Conservation (phyloP, 2,329 filamentous ascomycete species). For the Phoma herbarum region DNA sequence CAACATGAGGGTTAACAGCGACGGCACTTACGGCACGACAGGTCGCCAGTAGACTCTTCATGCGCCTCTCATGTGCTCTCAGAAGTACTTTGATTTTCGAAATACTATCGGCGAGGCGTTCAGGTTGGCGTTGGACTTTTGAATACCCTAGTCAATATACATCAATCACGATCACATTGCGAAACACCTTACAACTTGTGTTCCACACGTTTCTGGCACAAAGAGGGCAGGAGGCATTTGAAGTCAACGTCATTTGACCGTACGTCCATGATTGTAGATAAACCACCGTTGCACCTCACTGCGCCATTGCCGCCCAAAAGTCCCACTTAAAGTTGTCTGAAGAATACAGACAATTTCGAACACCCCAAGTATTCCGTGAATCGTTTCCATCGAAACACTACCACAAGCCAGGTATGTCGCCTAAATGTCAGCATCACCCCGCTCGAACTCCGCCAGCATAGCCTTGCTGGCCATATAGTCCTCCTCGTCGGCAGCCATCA, state of each 20-base stretch:
- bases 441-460: slow-evolving; percentile 32
- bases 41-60: background rate
- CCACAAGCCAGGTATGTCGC: too few relatives aligned
- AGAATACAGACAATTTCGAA: background rate
- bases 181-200: background rate
- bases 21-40: slow-evolving; percentile 18
- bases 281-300: background rate
- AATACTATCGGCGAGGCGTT: background rate
- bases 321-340: background rate
- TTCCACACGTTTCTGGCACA: background rate
- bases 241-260: background rate
- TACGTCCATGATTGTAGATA: background rate
- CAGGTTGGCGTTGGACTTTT: background rate
- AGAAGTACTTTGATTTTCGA: background rate
- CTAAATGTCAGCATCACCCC: slow-evolving; percentile 14
- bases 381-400: too few relatives aligned
- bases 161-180: background rate
- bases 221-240: background rate
- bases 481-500: slow-evolving; percentile 27
- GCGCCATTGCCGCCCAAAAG: background rate
- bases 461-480: slow-evolving; percentile 25
- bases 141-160: slow-evolving; percentile 7
- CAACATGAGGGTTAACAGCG: slow-evolving; percentile 63
- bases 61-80: background rate
- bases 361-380: too few relatives aligned